A percentile compares a stretch with the other conserved stretches of the same genome.
These are phyloP conservation scores for Penicillium crystallinum DNA, from an alignment of 495 filamentous ascomycete species.

Conservation along the genomic window DNA sequence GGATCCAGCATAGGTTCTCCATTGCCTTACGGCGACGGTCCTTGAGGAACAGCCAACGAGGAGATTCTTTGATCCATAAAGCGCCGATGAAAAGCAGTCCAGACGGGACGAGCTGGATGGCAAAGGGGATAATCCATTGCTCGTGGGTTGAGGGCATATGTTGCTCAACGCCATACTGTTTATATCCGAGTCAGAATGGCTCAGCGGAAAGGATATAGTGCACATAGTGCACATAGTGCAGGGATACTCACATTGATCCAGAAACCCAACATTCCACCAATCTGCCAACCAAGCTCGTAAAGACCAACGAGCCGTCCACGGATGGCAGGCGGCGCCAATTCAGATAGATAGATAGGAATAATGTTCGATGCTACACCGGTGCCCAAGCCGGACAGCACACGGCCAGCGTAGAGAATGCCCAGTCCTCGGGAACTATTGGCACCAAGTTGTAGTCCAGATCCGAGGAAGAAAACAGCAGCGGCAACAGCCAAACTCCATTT, in stretches of 20 bases:
- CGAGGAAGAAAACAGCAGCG: slow-evolving; percentile 54
- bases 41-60: slow-evolving; percentile 51
- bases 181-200: slow-evolving; percentile 10
- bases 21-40: slow-evolving; percentile 50
- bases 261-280: slow-evolving; percentile 68
- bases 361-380: slow-evolving; percentile 71
- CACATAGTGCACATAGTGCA: no score
- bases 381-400: slow-evolving; percentile 66
- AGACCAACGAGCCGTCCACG: slow-evolving; percentile 73
- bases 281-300: slow-evolving; percentile 69
- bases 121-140: slow-evolving; percentile 55
- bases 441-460: slow-evolving; percentile 59
- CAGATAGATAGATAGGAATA: slow-evolving; percentile 74
- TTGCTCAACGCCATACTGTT: slow-evolving; percentile 37
- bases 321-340: slow-evolving; percentile 73
- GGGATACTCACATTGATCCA: slow-evolving; percentile 55
- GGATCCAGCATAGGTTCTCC: slow-evolving; percentile 58
- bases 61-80: slow-evolving; percentile 49
- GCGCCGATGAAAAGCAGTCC: slow-evolving; percentile 44
- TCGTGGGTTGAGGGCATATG: slow-evolving; percentile 28
- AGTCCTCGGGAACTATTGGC: slow-evolving; percentile 53
- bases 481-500: slow-evolving; percentile 51
- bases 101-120: slow-evolving; percentile 51
- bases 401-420: slow-evolving; percentile 61
- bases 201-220: background rate